phyloP scores from a whole-genome alignment of 2,329 filamentous ascomycete genomes.

The Aphanocladium album region DNA sequence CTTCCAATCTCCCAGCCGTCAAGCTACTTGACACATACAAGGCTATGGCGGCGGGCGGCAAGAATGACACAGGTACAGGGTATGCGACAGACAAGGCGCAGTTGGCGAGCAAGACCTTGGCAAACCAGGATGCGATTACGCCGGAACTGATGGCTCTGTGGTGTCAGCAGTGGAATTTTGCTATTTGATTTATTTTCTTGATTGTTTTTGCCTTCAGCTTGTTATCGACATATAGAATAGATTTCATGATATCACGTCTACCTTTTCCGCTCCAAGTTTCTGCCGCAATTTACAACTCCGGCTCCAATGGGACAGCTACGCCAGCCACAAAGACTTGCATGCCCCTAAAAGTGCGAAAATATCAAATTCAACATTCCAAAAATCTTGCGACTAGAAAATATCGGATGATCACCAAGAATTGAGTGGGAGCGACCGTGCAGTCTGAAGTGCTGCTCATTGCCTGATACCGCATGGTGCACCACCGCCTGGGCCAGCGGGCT shows the following conservation, averaged over 20 bases:
- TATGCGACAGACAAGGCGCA: constrained; percentile 38
- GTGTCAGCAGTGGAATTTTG: constrained; percentile 41
- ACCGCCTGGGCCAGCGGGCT: not conserved
- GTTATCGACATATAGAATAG: not conserved
- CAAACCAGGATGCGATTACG: constrained; percentile 35
- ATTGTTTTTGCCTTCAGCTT: too few species aligned
- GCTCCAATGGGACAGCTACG: not conserved
- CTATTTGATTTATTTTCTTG: not conserved
- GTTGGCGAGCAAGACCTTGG: constrained; percentile 37
- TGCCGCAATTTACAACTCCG: not conserved
- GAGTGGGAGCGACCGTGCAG: not conserved
- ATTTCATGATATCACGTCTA: not conserved
- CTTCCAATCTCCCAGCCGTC: constrained; percentile 42
- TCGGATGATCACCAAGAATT: too few species aligned
- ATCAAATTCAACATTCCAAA: too few species aligned
- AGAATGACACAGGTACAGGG: constrained; percentile 22
- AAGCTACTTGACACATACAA: constrained; percentile 49
- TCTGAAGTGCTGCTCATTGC: not conserved
- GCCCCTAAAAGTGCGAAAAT: too few species aligned
- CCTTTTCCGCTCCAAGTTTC: not conserved
- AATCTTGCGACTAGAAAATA: too few species aligned
- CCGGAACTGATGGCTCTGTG: constrained; percentile 41
- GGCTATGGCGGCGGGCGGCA: constrained; percentile 23
- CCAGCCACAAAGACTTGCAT: not conserved
- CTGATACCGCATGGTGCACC: not conserved